Evolutionary conservation across 805 yeast species (phyloP).

Genomic region (Wickerhamomyces ciferrii): DNA sequence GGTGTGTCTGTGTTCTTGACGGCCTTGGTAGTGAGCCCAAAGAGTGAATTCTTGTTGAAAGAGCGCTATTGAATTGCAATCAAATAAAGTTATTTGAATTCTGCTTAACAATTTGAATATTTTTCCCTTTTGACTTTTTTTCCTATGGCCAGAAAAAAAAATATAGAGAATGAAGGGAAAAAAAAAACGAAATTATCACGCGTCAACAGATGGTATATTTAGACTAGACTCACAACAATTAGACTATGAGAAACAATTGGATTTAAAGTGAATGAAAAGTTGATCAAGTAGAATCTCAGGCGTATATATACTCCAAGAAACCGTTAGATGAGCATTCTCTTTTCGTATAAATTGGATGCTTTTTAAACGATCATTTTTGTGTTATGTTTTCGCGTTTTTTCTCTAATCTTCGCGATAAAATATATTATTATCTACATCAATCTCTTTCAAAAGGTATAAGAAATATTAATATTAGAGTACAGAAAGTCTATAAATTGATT

Average conservation of each 20-base stretch:
- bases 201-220: background rate
- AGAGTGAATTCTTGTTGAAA: background rate
- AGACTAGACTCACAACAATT: no score
- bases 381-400: background rate
- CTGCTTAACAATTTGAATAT: background rate
- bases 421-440: no score
- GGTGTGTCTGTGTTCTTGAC: background rate
- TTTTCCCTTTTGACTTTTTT: background rate
- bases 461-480: background rate
- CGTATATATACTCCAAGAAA: no score
- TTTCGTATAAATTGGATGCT: background rate
- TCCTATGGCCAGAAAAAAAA: background rate
- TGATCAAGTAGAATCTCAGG: no score
- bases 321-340: background rate
- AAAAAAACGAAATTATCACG: no score
- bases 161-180: background rate
- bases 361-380: background rate
- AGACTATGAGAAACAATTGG: no score
- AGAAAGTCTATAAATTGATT: conserved; percentile 16
- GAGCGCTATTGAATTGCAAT: background rate
- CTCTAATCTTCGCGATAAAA: no score
- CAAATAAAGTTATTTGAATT: no score
- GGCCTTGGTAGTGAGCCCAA: background rate
- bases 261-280: no score
- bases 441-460: no score